Evolutionary conservation across 257 asterid genomes (phyloP), one percentile per base, ranked within the genome.

Genomic region (Scutellaria galericulata): DNA sequence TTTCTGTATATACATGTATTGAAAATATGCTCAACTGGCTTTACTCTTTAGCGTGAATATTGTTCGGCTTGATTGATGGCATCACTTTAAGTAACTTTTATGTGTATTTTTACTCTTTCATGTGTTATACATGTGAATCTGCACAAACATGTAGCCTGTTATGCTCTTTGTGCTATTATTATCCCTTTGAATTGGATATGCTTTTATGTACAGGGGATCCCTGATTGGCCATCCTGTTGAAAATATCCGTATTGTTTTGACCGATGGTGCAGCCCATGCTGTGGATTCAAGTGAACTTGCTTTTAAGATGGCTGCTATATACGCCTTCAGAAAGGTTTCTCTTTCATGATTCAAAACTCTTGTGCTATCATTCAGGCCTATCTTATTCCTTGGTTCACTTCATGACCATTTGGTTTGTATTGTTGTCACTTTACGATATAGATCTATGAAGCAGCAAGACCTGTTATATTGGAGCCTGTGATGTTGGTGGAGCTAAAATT

Each of bases 231-330:
- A 95, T 75, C 98, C 99, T 11, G 98, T 95, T 50, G 98, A 92
- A 80, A 92, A 92, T 79, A 84, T 92, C 35, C 97, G 96, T 65
- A 65, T 95, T 64, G 93, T 83, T 82, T 83, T 95, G 86, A 92
- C 84, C 55, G 99, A 95, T 71, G 99, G 99, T 74, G 87, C 90
- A 54, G 73, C 99, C 69, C 99, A 95, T 83, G 83, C 97, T 58
- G 98, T 95, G 81, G 99, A 95, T 89, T 95, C 99, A 55, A 95
- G 98, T 86, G 99, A 95, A 83, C 98, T 95, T 82, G 99, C 99
- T 51, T 95, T 95, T 80, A 95, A 95, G 83, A 73, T 92, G 86
- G 99, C 99, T 15, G 75, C 99, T 40, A 95, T 95, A 74, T 95
- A 92, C 80, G 99, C 98, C 67, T 95, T 95, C 78, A 87, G 98